phyloP scores from a whole-genome alignment of 2,329 filamentous ascomycete genomes.

The Fusarium avenaceum region DNA sequence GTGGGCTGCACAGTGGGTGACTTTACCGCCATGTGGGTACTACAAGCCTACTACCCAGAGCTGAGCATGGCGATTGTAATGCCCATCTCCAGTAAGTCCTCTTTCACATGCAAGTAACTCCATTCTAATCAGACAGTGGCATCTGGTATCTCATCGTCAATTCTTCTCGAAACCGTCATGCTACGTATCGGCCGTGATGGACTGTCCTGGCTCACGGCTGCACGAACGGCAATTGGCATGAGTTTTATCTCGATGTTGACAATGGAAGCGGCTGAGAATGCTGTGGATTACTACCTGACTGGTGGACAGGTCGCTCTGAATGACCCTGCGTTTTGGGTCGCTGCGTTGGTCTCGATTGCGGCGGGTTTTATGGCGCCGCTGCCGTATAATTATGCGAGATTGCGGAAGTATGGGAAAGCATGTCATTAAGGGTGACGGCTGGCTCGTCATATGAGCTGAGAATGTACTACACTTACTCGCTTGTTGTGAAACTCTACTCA shows the following conservation, averaged over 20 bases:
- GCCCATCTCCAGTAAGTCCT: constrained; percentile 62
- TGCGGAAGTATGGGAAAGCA: constrained; percentile 63
- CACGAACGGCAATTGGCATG: constrained; percentile 69
- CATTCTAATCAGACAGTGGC: constrained; percentile 57
- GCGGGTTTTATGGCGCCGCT: constrained; percentile 64
- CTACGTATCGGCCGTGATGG: constrained; percentile 63
- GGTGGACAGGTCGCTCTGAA: constrained; percentile 63
- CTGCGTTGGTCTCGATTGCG: constrained; percentile 60
- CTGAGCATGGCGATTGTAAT: constrained; percentile 64
- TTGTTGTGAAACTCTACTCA: neutral
- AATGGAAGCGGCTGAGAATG: constrained; percentile 69
- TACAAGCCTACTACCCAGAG: constrained; percentile 63
- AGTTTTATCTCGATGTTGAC: constrained; percentile 71
- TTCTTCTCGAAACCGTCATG: constrained; percentile 66
- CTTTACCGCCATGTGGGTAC: constrained; percentile 68
- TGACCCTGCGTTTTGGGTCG: constrained; percentile 65
- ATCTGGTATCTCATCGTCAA: constrained; percentile 64
- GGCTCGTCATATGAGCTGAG: too few species aligned
- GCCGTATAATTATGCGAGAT: constrained; percentile 66
- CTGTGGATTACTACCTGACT: constrained; percentile 68
- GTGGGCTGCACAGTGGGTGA: constrained; percentile 69
- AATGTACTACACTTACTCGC: neutral
- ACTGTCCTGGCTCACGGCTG: constrained; percentile 61
- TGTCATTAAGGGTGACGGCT: constrained; percentile 56
- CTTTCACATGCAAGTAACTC: rapidly evolving